Percentiles rank a stretch among this genome's conserved stretches.
Conservation (phyloP, 495 filamentous ascomycete genomes). For the Aspergillus sclerotiicarbonarius region DNA sequence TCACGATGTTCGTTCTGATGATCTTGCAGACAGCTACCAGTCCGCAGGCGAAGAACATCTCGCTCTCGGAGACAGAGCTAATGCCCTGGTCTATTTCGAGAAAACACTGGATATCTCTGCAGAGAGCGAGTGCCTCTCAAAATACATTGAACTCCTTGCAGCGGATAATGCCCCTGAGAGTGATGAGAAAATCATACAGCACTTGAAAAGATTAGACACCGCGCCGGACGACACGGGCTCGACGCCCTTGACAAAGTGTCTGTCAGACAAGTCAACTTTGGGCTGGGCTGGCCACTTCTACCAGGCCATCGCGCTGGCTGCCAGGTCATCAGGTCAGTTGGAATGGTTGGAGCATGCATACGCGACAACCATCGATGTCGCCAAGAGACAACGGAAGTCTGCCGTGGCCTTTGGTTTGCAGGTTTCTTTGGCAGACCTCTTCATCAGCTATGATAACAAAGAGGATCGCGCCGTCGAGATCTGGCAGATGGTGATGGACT, state of each 20-base stretch:
- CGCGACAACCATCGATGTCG: not conserved
- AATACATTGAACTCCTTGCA: not conserved
- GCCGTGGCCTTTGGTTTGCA: not conserved
- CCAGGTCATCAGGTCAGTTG: not conserved
- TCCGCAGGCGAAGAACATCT: not conserved
- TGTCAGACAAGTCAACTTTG: not conserved
- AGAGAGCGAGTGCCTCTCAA: not conserved
- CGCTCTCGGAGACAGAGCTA: not conserved
- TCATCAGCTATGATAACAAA: not conserved
- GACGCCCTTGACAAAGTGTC: not conserved
- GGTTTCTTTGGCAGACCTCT: not conserved
- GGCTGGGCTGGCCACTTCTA: not conserved
- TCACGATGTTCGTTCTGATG: not conserved
- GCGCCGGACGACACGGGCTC: too few species aligned
- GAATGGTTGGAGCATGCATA: not conserved
- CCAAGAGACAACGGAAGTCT: not conserved
- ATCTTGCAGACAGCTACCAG: not conserved
- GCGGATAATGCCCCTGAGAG: not conserved
- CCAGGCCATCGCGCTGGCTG: not conserved
- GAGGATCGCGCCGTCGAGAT: not conserved
- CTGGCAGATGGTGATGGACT: not conserved
- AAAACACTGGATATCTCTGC: not conserved
- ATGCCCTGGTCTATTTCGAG: not conserved
- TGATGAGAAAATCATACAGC: not conserved
- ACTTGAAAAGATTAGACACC: not conserved